Conservation (phyloP, 2,329 filamentous ascomycete genomes). For the Cordyceps fumosorosea region DNA sequence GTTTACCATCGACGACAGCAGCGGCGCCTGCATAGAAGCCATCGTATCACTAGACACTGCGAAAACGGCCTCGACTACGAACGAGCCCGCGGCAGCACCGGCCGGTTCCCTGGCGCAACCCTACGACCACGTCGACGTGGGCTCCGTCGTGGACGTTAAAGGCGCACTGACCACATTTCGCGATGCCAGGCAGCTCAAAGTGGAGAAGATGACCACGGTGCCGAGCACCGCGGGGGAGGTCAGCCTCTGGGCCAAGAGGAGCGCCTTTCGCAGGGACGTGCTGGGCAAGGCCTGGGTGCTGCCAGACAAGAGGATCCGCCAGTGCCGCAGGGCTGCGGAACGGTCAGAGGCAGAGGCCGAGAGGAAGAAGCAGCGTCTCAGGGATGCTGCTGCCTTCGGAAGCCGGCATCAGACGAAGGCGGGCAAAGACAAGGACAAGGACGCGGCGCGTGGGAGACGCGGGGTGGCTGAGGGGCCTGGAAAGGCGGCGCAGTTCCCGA, state of each 20-base stretch:
- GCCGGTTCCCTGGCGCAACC: background rate
- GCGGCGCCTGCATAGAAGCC: conserved; percentile 50
- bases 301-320: conserved; percentile 39
- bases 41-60: conserved; percentile 14
- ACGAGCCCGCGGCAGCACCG: background rate
- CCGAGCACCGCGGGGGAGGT: conserved; percentile 51
- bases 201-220: conserved; percentile 43
- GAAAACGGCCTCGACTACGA: background rate
- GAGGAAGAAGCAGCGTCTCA: conserved; percentile 21
- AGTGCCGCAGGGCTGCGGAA: conserved; percentile 42
- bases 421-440: background rate
- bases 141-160: conserved; percentile 51
- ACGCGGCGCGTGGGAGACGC: background rate
- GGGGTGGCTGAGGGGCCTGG: background rate
- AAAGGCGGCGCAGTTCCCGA: background rate
- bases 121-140: conserved; percentile 38
- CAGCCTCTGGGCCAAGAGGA: conserved; percentile 50
- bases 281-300: conserved; percentile 51
- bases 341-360: conserved; percentile 23
- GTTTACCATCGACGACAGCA: conserved; percentile 60
- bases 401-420: background rate
- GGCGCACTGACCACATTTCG: conserved; percentile 44
- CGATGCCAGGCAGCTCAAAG: conserved; percentile 43
- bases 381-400: conserved; percentile 9
- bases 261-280: conserved; percentile 42